These are phyloP conservation scores for Rutstroemia sp. DNA, from an alignment of 2,329 filamentous ascomycete genomes.

Conservation along the genomic window DNA sequence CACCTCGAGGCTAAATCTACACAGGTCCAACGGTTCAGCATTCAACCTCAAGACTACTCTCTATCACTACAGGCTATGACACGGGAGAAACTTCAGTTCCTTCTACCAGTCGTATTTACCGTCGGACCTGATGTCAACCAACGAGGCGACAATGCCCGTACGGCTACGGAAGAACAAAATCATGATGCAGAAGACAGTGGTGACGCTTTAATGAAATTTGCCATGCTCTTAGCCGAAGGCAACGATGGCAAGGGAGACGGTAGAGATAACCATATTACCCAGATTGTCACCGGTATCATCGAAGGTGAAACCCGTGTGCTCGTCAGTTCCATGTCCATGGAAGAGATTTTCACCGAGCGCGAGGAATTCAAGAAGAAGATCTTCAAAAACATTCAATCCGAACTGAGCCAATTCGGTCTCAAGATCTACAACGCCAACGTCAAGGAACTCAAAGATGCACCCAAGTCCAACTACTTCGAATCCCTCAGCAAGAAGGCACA, in stretches of 20 bases:
- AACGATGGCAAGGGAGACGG: constrained; percentile 33
- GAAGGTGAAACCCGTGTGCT: constrained; percentile 81
- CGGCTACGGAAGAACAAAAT: background rate
- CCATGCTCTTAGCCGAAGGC: constrained; percentile 65
- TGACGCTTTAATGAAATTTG: constrained; percentile 71
- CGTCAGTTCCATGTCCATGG: constrained; percentile 68
- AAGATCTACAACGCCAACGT: constrained; percentile 68
- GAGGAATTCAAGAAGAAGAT: constrained; percentile 72
- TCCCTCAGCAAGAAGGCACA: constrained; percentile 78
- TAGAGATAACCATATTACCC: constrained; percentile 57
- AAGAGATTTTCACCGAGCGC: constrained; percentile 55
- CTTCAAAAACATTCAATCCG: constrained; percentile 48
- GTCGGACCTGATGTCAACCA: constrained; percentile 70
- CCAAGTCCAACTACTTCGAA: constrained; percentile 74
- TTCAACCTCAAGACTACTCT: constrained; percentile 73
- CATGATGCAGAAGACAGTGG: constrained; percentile 40
- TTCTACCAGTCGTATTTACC: constrained; percentile 77
- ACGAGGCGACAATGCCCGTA: constrained; percentile 33
- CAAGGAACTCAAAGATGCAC: constrained; percentile 80
- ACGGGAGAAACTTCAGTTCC: constrained; percentile 77
- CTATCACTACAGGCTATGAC: constrained; percentile 86
- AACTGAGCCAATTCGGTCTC: constrained; percentile 74
- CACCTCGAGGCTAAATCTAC: constrained; percentile 9
- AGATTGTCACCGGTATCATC: constrained; percentile 85
- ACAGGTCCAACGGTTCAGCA: constrained; percentile 35